Evolutionary conservation across 2,329 filamentous ascomycete species (phyloP).

Genomic region (Metarhizium brunneum): DNA sequence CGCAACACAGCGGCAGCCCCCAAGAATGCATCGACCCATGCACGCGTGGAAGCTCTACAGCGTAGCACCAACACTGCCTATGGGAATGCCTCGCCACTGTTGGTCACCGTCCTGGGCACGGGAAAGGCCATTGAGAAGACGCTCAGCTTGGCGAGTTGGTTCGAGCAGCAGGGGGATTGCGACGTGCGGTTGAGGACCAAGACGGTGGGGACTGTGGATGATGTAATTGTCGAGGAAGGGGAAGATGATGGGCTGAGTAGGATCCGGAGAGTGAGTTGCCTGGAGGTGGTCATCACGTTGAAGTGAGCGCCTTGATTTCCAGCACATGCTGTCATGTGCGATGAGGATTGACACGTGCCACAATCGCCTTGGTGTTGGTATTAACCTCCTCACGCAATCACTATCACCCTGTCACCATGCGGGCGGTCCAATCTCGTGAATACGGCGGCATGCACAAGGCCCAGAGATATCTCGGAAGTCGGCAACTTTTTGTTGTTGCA

Average conservation of each 20-base stretch:
- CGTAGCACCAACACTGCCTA: conserved; percentile 19
- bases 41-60: conserved; percentile 35
- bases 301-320: conserved; percentile 24
- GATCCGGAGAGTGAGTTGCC: conserved; percentile 38
- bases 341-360: not conserved
- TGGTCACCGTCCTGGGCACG: conserved; percentile 54
- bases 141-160: conserved; percentile 53
- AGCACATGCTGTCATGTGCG: too few species aligned
- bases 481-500: too few species aligned
- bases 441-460: too few species aligned
- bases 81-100: not conserved
- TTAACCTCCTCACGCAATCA: too few species aligned
- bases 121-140: conserved; percentile 58
- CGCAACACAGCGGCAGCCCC: conserved; percentile 34
- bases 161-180: conserved; percentile 51
- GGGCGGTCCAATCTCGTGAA: too few species aligned
- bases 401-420: too few species aligned
- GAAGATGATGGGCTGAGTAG: conserved; percentile 29
- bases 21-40: conserved; percentile 34
- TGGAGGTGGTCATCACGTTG: conserved; percentile 39
- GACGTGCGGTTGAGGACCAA: conserved; percentile 51
- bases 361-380: not conserved
- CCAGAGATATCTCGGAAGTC: too few species aligned
- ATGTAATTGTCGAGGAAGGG: conserved; percentile 40
- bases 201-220: conserved; percentile 58